phyloP scores from a whole-genome alignment of 768 basidiomycete species.

The Rhizopogon sp. region DNA sequence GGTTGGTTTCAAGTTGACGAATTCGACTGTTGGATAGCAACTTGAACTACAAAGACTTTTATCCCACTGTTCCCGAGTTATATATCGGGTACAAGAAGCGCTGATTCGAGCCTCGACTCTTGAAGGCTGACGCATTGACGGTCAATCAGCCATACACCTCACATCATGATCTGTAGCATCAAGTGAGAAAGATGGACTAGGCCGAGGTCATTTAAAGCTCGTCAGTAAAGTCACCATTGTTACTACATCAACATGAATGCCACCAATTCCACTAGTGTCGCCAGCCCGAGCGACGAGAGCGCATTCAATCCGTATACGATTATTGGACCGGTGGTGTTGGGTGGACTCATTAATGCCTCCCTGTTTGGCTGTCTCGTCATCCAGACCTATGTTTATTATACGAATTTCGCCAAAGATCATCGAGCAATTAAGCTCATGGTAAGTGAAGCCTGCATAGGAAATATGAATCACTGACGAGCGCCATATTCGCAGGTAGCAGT shows the following conservation, averaged over 20 bases:
- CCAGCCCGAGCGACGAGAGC: not conserved
- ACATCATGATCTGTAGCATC: too few relatives aligned
- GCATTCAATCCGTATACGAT: not conserved
- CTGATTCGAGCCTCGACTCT: not conserved
- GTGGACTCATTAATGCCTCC: conserved; percentile 16
- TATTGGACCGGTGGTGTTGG: conserved; percentile 19
- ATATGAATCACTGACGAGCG: not conserved
- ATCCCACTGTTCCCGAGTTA: too few relatives aligned
- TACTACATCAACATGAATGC: not conserved
- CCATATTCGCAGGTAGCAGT: not conserved
- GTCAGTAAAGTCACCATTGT: not conserved
- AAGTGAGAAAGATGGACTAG: too few relatives aligned
- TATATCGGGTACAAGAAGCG: too few relatives aligned
- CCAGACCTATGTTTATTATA: conserved; percentile 22
- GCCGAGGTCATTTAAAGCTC: not conserved
- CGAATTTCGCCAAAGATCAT: conserved; percentile 9
- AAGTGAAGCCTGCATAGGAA: conserved; percentile 1
- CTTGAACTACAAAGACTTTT: too few relatives aligned
- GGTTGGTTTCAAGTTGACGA: too few relatives aligned
- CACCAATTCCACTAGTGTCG: not conserved
- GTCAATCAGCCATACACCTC: too few relatives aligned
- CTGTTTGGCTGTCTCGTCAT: conserved; percentile 20
- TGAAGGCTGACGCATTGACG: too few relatives aligned
- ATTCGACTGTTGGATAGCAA: too few relatives aligned
- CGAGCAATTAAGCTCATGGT: conserved; percentile 15